Evolutionary conservation across 257 asterid species (phyloP), one percentile per base, ranked within the genome.

Genomic region (Salvia miltiorrhiza): DNA sequence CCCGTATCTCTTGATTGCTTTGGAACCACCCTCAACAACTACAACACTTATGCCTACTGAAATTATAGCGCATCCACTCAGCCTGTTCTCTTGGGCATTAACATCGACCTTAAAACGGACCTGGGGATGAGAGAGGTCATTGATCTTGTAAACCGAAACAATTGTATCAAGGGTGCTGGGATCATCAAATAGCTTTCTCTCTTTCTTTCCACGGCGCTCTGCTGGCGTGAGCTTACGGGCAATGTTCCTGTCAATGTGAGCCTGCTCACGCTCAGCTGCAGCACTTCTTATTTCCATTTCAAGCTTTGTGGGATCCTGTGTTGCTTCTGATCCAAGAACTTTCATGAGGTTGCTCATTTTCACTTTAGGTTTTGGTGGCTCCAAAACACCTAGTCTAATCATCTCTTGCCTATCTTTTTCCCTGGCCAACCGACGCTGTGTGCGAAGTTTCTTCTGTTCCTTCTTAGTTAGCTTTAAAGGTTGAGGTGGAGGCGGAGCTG

Each of bases 321-420:
- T 90, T 44, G 99, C 99, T 82, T 94, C 97, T 19, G 97, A 79
- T 49, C 99, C 99, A 10, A 94, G 97, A 63, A 89, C 95, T 77
- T 80, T 90, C 96, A 88, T 89, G 77, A 94, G 95, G 79, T 94
- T 94, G 86, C 96, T 94, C 97, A 94, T 89, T 77, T 94, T 94
- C 58, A 94, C 90, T 81, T 90, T 91, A 0, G 96, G 82, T 67
- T 88, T 89, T 49, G 97, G 97, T 19, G 97, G 96, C 79, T 90
- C 97, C 32, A 89, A 11, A 21, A 89, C 90, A 16, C 97, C 97
- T 23, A 87, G 86, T 71, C 97, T 78, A 37, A 94, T 94, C 96
- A 94, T 90, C 77, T 94, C 99, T 77, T 94, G 99, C 69, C 82
- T 82, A 23, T 94, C 99, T 73, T 86, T 94, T 80, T 94, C 99